Evolutionary conservation across 2,329 filamentous ascomycete genomes (phyloP), one percentile per base, ranked within the genome.

Genomic region (Cordyceps pruinosa): DNA sequence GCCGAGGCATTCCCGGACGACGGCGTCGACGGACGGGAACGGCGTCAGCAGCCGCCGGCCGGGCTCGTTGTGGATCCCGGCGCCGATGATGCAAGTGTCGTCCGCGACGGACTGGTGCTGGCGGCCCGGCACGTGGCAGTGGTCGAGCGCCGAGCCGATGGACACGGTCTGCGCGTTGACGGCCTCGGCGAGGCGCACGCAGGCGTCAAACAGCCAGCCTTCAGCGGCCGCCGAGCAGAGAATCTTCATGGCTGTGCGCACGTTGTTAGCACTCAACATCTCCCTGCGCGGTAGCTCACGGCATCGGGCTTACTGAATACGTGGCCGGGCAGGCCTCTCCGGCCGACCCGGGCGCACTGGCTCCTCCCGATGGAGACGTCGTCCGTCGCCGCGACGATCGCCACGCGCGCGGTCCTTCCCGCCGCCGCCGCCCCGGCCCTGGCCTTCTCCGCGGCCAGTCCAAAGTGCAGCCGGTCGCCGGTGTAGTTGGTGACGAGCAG

Each of bases 61-160:
- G 0, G 84, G 84, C 66, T 87, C 84, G 64, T 86, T 86, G 66
- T 87, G 84, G 15, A 83, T 83, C 0, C 84, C 84, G n/a, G 84
- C 85, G 2, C 84, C 84, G 13, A 87, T 73, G 66, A 85, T 83
- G 37, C 85, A 68, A 57, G 82, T 81, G 56, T 81, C 69, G 1
- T 70, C 66, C 9, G 69, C 71, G 2, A 70, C 74, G 15, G 69
- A 74, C 57, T 79, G 76, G 57, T 80, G 73, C 2, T 71, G 66
- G 35, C 79, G 72, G 0, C 80, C 80, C 0, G 80, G 80, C 1
- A 83, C 79, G 61, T 85, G 82, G 63, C 83, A 82, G 62, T 84
- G 82, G 48, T 84, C 82, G 28, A 86, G 71, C 0, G 80, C 83
- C 2, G 81, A 79, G 39, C 80, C 75, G 61, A 81, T 78, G 61